Evolutionary conservation across 176 grass and related monocot genomes (phyloP).

Genomic region (Carex scoparia): DNA sequence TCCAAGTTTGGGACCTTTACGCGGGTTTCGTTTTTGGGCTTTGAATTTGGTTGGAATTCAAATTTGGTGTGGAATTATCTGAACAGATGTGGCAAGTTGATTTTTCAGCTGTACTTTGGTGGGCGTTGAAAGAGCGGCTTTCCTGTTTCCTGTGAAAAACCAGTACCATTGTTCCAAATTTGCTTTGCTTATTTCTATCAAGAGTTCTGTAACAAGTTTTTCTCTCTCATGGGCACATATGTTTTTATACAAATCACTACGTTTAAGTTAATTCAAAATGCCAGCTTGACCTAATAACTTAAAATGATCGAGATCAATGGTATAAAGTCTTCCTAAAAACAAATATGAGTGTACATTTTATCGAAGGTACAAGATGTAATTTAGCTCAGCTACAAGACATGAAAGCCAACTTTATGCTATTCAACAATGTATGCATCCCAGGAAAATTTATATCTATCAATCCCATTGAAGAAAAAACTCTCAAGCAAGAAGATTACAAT

Average conservation of each 20-base stretch:
- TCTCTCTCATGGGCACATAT: neutral
- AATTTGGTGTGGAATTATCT: slow-evolving; percentile 13
- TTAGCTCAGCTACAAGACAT: neutral
- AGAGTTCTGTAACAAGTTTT: neutral
- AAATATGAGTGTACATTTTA: neutral
- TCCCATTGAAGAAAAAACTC: neutral
- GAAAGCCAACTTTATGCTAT: neutral
- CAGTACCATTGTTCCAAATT: neutral
- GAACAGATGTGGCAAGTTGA: neutral
- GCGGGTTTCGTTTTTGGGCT: neutral
- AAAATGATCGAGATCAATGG: neutral
- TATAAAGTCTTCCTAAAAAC: neutral
- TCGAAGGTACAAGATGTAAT: slow-evolving; percentile 6
- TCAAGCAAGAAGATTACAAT: slow-evolving; percentile 15
- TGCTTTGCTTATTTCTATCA: slow-evolving; percentile 5
- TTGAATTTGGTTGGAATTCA: slow-evolving; percentile 14
- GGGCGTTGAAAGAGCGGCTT: neutral
- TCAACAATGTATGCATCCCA: neutral
- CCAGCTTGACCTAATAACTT: neutral
- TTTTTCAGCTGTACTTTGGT: neutral
- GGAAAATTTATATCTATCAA: neutral
- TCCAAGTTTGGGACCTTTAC: neutral
- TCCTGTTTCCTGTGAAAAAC: slow-evolving; percentile 13
- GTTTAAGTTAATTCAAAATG: neutral
- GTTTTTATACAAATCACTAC: neutral